These are phyloP conservation scores for Yamadazyma pseudoaaseri DNA, from an alignment of 1,139 yeast species.

Conservation along the genomic window DNA sequence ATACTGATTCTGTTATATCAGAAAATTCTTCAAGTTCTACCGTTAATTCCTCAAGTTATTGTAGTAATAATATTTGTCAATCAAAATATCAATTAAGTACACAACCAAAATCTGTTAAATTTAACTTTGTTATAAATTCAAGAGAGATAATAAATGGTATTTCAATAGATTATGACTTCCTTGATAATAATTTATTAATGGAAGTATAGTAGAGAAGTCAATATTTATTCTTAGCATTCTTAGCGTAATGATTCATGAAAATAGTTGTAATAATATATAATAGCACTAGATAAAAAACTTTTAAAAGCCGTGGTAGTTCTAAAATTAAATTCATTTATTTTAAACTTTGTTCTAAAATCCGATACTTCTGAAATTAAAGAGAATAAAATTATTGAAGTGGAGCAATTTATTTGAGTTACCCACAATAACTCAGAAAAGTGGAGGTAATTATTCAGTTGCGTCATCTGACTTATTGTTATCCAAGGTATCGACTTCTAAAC, in stretches of 20 bases:
- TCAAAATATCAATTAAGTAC: not conserved
- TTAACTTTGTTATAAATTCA: constrained; percentile 40
- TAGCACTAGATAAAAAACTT: no score
- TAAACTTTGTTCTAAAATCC: no score
- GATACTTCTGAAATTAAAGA: no score
- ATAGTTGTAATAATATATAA: constrained; percentile 1
- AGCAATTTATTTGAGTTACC: no score
- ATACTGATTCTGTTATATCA: constrained; percentile 5
- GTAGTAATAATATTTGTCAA: not conserved
- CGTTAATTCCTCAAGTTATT: constrained; percentile 1
- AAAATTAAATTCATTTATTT: no score
- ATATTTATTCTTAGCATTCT: not conserved
- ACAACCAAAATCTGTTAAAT: constrained; percentile 29
- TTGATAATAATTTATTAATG: constrained; percentile 26
- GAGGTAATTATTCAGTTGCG: no score
- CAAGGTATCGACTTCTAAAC: no score
- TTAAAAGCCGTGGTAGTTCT: no score
- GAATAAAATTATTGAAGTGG: no score
- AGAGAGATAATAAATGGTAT: constrained; percentile 45
- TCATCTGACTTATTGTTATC: no score
- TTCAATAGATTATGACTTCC: constrained; percentile 42
- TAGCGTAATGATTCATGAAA: constrained; percentile 5
- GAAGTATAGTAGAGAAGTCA: constrained; percentile 2
- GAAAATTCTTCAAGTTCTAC: constrained; percentile 5
- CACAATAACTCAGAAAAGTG: no score